Percentiles rank a stretch among this genome's conserved stretches.
Conservation (phyloP, 176 grass and related monocot genomes). For the Rhipidocladum racemiflorum region DNA sequence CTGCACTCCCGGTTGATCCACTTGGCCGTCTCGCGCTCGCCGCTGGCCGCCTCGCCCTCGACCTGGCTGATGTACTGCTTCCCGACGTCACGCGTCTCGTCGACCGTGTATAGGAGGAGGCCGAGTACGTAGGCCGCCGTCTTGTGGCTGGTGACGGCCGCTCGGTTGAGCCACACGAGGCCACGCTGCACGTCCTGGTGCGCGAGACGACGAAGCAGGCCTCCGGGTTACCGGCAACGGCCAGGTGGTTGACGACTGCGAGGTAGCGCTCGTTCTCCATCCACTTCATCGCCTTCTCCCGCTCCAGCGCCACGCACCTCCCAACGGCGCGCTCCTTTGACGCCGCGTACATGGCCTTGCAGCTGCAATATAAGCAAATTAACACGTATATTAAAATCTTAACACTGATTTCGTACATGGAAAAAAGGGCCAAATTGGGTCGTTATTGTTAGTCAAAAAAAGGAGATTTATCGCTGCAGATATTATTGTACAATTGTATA, state of each 20-base stretch:
- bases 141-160: background rate
- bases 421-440: no score
- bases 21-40: background rate
- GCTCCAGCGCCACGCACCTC: background rate
- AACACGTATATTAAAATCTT: background rate
- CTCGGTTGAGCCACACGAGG: background rate
- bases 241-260: conserved; percentile 5
- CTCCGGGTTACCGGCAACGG: conserved; percentile 7
- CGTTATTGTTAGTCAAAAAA: background rate
- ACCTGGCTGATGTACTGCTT: background rate
- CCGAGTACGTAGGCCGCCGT: conserved; percentile 22
- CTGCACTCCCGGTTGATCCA: background rate
- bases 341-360: background rate
- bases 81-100: background rate
- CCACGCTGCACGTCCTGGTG: background rate
- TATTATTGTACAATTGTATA: no score
- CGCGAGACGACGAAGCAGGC: conserved; percentile 9
- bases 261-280: background rate
- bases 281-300: conserved; percentile 22
- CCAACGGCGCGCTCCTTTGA: background rate
- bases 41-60: background rate
- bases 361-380: background rate
- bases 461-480: no score
- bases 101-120: background rate
- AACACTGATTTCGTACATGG: no score